Conservation (phyloP, 179 eudicot species). For the Beta corolliflora region DNA sequence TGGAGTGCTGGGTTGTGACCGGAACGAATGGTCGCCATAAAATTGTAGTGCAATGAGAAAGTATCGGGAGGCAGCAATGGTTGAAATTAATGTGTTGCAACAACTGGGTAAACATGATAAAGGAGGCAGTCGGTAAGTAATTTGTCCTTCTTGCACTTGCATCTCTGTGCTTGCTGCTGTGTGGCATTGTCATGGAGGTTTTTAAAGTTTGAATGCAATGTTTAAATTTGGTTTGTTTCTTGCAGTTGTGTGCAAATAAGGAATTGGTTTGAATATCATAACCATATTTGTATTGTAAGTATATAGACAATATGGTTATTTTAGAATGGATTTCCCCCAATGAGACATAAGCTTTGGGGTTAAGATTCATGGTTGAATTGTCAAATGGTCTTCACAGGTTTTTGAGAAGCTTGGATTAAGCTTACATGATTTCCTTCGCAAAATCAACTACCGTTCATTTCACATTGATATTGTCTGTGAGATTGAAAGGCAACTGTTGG, state of each 20-base stretch:
- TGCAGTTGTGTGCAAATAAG: constrained; percentile 99
- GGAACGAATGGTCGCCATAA: constrained; percentile 91
- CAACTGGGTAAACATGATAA: constrained; percentile 93
- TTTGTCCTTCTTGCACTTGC: constrained; percentile 19
- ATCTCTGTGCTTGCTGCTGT: constrained; percentile 22
- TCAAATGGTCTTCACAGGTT: too few relatives aligned
- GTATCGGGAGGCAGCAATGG: constrained; percentile 95
- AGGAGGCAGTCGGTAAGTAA: constrained; percentile 86
- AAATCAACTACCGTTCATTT: too few relatives aligned
- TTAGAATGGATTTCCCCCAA: too few relatives aligned
- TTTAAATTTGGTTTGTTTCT: constrained; percentile 88
- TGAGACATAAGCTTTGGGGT: too few relatives aligned
- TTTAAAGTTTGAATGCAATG: constrained; percentile 31
- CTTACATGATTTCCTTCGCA: too few relatives aligned
- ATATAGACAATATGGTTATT: too few relatives aligned
- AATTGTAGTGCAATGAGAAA: constrained; percentile 77
- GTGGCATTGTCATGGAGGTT: constrained; percentile 34
- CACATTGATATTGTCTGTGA: too few relatives aligned
- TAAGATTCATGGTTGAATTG: too few relatives aligned
- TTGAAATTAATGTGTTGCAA: constrained; percentile 81
- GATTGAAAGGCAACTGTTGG: too few relatives aligned
- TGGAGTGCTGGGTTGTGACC: constrained; percentile 81
- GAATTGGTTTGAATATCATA: constrained; percentile 99
- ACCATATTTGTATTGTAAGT: constrained; percentile 99
- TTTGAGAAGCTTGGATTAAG: too few relatives aligned